Percentiles rank a stretch among this genome's conserved stretches.
Conservation (phyloP, 2,329 filamentous ascomycete species). For the Cladosporium velox region DNA sequence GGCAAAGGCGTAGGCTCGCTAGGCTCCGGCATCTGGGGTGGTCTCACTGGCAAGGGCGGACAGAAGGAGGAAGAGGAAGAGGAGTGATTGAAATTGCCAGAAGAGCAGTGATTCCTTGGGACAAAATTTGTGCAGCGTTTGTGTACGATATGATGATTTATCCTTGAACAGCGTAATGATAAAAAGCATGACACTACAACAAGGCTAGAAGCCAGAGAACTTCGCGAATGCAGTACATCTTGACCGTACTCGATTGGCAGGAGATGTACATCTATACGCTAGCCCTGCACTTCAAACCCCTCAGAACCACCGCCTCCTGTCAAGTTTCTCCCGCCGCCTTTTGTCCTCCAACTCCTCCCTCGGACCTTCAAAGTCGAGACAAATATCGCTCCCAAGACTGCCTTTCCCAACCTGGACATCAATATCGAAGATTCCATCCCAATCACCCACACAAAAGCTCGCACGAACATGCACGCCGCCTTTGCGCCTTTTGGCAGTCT, state of each 20-base stretch:
- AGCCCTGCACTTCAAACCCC: neutral
- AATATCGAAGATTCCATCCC: constrained; percentile 48
- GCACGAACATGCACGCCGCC: constrained; percentile 48
- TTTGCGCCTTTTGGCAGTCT: constrained; percentile 41
- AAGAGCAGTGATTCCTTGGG: constrained; percentile 12
- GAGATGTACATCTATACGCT: neutral
- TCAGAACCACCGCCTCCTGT: constrained; percentile 48
- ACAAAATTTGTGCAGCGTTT: neutral
- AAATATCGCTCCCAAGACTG: constrained; percentile 37
- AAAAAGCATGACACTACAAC: neutral
- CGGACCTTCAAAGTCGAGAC: constrained; percentile 45
- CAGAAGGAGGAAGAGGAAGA: constrained; percentile 23
- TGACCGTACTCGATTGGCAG: neutral
- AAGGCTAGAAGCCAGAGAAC: neutral
- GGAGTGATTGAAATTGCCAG: constrained; percentile 15
- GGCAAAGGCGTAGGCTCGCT: constrained; percentile 34
- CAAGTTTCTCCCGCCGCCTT: constrained; percentile 46
- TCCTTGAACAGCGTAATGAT: constrained; percentile 3
- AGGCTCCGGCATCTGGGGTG: constrained; percentile 36
- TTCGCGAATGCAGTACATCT: neutral
- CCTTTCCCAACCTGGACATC: constrained; percentile 45
- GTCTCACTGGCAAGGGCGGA: constrained; percentile 32
- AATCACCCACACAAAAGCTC: constrained; percentile 47
- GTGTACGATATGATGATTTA: constrained; percentile 5
- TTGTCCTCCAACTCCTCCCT: constrained; percentile 47